A percentile compares a stretch with the other conserved stretches of the same genome.
phyloP scores from a whole-genome alignment of 116 monocot genomes.

The Dioscorea cayenensis region DNA sequence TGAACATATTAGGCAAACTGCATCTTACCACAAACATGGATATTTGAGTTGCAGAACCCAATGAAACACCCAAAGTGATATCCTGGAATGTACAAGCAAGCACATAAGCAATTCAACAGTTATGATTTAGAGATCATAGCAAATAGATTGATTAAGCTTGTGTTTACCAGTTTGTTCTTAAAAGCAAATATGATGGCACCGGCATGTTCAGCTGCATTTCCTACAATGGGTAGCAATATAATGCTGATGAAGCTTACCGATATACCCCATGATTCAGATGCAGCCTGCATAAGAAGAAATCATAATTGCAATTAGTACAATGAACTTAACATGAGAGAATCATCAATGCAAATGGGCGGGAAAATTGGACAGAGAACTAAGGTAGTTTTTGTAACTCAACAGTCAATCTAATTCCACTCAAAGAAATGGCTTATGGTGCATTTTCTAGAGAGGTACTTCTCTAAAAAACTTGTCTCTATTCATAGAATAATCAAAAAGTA shows the following conservation, averaged over 20 bases:
- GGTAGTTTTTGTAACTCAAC: too few relatives aligned
- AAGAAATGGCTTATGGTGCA: too few relatives aligned
- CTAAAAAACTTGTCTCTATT: too few relatives aligned
- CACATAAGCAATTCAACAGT: too few relatives aligned
- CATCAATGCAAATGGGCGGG: too few relatives aligned
- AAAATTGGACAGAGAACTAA: too few relatives aligned
- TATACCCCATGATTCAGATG: constrained; percentile 55
- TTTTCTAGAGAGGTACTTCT: too few relatives aligned
- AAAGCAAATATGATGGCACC: constrained; percentile 72
- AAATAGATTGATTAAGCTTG: too few relatives aligned
- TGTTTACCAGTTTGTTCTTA: constrained; percentile 60
- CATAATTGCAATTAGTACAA: too few relatives aligned
- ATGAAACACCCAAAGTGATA: constrained; percentile 70
- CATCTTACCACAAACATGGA: constrained; percentile 79
- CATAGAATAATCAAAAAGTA: too few relatives aligned
- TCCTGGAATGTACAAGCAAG: constrained; percentile 25
- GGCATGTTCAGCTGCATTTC: constrained; percentile 78
- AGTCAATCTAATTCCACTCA: too few relatives aligned
- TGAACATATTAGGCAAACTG: background rate
- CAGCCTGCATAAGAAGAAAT: constrained; percentile 24
- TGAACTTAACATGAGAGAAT: too few relatives aligned
- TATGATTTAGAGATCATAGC: background rate
- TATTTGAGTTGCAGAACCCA: constrained; percentile 78
- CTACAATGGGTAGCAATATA: constrained; percentile 57
- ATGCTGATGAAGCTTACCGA: constrained; percentile 64